Evolutionary conservation across 2,329 filamentous ascomycete species (phyloP).

Genomic region (Teratosphaeria epicoccoides): DNA sequence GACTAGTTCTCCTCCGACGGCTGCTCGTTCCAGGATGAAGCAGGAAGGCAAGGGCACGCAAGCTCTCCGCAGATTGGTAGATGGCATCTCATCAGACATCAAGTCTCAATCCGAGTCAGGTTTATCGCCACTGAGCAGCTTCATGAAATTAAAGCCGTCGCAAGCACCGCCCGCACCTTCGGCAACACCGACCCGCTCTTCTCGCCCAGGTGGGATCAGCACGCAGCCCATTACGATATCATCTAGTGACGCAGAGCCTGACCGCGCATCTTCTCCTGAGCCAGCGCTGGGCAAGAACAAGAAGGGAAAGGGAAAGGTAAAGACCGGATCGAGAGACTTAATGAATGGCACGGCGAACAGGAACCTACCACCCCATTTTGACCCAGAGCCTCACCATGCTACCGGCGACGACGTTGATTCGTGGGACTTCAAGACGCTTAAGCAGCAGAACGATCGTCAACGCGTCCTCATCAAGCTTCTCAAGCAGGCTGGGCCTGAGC

Average conservation of each 20-base stretch:
- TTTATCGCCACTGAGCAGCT: background rate
- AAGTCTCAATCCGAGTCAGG: background rate
- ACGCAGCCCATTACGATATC: constrained; percentile 3
- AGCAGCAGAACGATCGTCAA: constrained; percentile 31
- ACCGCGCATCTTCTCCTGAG: background rate
- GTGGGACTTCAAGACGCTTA: constrained; percentile 29
- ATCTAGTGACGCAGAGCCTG: background rate
- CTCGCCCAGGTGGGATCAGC: background rate
- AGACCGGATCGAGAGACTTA: background rate
- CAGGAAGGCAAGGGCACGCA: background rate
- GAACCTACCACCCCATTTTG: background rate
- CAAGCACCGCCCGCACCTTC: background rate
- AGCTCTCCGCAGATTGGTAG: background rate
- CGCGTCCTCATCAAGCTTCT: constrained; percentile 36
- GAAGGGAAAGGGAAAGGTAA: background rate
- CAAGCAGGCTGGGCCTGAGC: constrained; percentile 13
- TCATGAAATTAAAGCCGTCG: background rate
- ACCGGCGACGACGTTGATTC: constrained; percentile 18
- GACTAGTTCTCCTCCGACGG: background rate
- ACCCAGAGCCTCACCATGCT: constrained; percentile 7
- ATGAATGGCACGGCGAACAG: background rate
- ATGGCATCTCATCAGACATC: background rate
- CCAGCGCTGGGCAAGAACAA: background rate
- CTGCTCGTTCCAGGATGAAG: background rate
- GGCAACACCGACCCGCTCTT: background rate